Base-by-base conservation (phyloP, 768 basidiomycete genomes). In the Nidularia sp. region DNA sequence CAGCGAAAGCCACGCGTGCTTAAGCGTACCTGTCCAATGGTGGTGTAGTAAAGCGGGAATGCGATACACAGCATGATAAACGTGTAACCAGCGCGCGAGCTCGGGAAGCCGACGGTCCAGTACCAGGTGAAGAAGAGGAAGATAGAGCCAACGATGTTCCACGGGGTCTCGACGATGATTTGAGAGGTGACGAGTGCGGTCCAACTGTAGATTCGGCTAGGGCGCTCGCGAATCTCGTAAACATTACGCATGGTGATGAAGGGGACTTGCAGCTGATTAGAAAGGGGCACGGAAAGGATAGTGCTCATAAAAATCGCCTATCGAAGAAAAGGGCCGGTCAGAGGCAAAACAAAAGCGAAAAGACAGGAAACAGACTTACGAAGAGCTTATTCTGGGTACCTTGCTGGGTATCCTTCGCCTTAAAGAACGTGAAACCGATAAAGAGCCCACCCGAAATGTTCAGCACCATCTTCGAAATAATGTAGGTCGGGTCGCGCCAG, bases 371-470 rank as follows among this genome's bases (percentile, higher is more conserved):
- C 53, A 53, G 42, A 70, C 79, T 46, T 53, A 83, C 83, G 59
- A 86, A 86, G 32, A 86, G 72, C 59, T 84, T 84, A 62, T 85
- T 83, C 60, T 86, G 84, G 1, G 78, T 77, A 39, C 82, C 85
- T 52, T 78, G 80, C 49, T 80, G 72, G 12, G 73, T 72, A 48
- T 81, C 59, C 35, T 80, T 76, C 10, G 80, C 64, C 53, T 80
- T 70, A 70, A 71, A 86, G 64, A 86, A 86, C 5, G 84, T 83
- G 55, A 86, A 85, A 7, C 77, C 77, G 44, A 84, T 80, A 56
- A 85, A 76, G 2, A 85, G 67, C 3, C 82, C 83, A 2, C 75
- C 74, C 6, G 74, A 57, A 41, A 80, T 74, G 52, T 83, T 83
- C 31, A 85, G 64, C 41, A 73, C 59, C 34, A 85, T 55, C 62